Percentiles rank a stretch among this genome's conserved stretches.
Evolutionary conservation across 345 rosid species (phyloP).

Genomic region (Eucalyptus marginata): DNA sequence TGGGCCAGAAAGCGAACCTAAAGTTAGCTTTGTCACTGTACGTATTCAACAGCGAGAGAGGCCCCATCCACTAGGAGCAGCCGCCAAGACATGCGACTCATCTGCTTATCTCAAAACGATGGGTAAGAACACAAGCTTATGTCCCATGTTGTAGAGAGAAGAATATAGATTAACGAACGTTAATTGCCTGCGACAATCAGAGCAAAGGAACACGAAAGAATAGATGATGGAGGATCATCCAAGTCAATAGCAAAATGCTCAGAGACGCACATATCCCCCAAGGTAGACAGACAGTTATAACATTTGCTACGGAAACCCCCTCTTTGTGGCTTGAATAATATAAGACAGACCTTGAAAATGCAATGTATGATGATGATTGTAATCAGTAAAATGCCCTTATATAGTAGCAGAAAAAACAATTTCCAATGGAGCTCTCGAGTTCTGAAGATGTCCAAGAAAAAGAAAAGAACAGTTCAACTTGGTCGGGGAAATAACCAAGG

Average conservation of each 20-base stretch:
- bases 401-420: background rate
- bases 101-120: background rate
- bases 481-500: background rate
- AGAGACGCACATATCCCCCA: background rate
- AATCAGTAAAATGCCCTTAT: background rate
- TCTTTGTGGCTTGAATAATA: background rate
- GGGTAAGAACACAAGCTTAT: background rate
- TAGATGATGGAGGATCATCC: background rate
- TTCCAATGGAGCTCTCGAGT: background rate
- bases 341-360: background rate
- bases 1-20: background rate
- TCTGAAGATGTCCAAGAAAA: background rate
- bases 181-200: background rate
- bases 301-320: background rate
- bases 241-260: background rate
- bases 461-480: background rate
- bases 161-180: background rate
- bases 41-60: background rate
- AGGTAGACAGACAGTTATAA: background rate
- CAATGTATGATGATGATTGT: background rate
- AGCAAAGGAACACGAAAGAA: background rate
- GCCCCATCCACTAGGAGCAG: background rate
- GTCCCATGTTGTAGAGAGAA: background rate
- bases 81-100: background rate
- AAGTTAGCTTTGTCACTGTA: background rate